Evolutionary conservation across 257 asterid genomes (phyloP).

Genomic region (Solanum sejunctum): DNA sequence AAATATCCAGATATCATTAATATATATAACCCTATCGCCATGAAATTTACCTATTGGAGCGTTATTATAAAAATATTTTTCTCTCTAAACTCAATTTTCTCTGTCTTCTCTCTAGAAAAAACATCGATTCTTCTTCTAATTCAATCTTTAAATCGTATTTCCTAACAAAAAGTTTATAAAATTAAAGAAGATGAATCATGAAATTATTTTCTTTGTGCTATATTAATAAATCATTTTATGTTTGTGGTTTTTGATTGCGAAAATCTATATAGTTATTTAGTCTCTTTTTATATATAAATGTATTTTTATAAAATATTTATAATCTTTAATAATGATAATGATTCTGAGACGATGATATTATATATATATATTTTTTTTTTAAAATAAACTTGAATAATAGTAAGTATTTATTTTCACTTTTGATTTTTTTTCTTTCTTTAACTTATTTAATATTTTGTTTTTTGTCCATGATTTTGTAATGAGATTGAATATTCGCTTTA

Average conservation of each 20-base stretch:
- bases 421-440: background rate
- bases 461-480: background rate
- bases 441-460: background rate
- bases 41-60: too few relatives aligned
- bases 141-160: too few relatives aligned
- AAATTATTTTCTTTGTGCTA: too few relatives aligned
- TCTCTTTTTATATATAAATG: background rate
- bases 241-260: background rate
- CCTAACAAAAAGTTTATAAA: background rate
- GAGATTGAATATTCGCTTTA: background rate
- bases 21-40: too few relatives aligned
- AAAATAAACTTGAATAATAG: background rate
- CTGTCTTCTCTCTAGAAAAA: too few relatives aligned
- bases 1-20: too few relatives aligned
- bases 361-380: background rate
- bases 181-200: background rate
- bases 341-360: background rate
- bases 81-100: too few relatives aligned
- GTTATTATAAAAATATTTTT: too few relatives aligned
- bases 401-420: background rate
- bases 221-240: background rate
- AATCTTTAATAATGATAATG: background rate
- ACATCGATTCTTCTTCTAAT: too few relatives aligned
- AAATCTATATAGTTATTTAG: background rate
- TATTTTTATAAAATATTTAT: background rate